A percentile compares a stretch with the other conserved stretches of the same genome.
These are phyloP conservation scores for Cyanidioschyzon merolae DNA, from an alignment of 23 red algal genomes.

Conservation along the genomic window DNA sequence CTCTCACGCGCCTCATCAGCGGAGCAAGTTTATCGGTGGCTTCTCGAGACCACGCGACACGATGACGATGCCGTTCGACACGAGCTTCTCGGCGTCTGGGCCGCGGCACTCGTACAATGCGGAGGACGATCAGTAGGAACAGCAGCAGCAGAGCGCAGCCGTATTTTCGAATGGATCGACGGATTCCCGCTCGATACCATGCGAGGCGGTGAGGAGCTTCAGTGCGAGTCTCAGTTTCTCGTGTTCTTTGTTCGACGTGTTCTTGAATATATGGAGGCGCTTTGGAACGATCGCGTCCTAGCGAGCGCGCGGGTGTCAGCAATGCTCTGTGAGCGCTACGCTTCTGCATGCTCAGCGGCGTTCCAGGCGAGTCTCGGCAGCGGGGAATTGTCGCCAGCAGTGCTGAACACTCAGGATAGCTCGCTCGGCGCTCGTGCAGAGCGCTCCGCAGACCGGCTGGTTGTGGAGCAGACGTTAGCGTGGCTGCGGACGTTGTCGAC, in stretches of 20 bases:
- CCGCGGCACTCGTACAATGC: neutral
- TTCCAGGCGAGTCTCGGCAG: neutral
- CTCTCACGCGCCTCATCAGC: neutral
- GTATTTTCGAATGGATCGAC: neutral
- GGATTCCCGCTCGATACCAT: neutral
- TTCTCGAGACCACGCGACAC: neutral
- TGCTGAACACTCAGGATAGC: neutral
- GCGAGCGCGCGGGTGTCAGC: neutral
- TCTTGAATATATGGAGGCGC: neutral
- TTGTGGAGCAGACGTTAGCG: neutral
- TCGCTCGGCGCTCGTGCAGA: neutral
- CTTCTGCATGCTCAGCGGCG: neutral
- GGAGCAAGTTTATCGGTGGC: neutral
- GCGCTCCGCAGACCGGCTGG: neutral
- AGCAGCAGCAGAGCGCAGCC: neutral
- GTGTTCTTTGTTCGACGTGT: neutral
- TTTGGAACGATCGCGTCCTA: neutral
- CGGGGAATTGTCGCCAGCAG: neutral
- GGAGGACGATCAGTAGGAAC: neutral
- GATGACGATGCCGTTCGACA: neutral
- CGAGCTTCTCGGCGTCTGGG: neutral
- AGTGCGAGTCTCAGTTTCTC: neutral
- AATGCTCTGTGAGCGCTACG: neutral
- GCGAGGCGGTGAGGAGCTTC: neutral
- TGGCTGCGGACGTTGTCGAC: neutral